Percentiles rank a stretch among this genome's conserved stretches.
Conservation (phyloP, 495 filamentous ascomycete species). For the Elaphomyces granulatus region DNA sequence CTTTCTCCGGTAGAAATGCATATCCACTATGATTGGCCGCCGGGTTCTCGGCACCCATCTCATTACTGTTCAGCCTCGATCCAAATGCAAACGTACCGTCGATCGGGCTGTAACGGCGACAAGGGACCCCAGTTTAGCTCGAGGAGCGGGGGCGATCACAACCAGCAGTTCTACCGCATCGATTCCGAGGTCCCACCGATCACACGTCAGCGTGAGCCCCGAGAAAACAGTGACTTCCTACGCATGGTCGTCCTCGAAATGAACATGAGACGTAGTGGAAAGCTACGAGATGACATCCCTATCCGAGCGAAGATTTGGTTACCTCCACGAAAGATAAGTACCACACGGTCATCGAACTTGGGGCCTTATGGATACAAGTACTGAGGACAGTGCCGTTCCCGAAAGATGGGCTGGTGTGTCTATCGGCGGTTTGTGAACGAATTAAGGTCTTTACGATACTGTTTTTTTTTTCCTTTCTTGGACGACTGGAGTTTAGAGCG, state of each 20-base stretch:
- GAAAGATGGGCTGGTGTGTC: conserved; percentile 31
- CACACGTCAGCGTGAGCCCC: conserved; percentile 69
- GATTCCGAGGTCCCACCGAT: conserved; percentile 33
- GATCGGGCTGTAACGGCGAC: conserved; percentile 21
- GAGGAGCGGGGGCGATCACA: conserved; percentile 21
- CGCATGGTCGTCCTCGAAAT: conserved; percentile 91
- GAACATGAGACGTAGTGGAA: conserved; percentile 87
- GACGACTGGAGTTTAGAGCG: no score
- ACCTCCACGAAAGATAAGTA: conserved; percentile 55
- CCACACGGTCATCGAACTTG: conserved; percentile 12
- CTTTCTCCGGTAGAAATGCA: conserved; percentile 53
- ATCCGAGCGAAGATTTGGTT: conserved; percentile 73
- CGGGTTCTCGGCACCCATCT: conserved; percentile 16
- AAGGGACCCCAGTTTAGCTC: conserved; percentile 20
- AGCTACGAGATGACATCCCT: conserved; percentile 71
- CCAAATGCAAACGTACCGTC: conserved; percentile 70
- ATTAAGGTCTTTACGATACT: no score
- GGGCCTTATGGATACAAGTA: conserved; percentile 23
- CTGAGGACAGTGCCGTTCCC: conserved; percentile 21
- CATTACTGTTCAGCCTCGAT: conserved; percentile 56
- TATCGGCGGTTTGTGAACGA: no score
- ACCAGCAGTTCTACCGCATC: conserved; percentile 25
- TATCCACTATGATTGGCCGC: conserved; percentile 34
- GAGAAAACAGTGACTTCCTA: conserved; percentile 90
- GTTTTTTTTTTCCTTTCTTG: no score